phyloP scores from a whole-genome alignment of 805 yeast genomes.

The Ogataea methylovora region DNA sequence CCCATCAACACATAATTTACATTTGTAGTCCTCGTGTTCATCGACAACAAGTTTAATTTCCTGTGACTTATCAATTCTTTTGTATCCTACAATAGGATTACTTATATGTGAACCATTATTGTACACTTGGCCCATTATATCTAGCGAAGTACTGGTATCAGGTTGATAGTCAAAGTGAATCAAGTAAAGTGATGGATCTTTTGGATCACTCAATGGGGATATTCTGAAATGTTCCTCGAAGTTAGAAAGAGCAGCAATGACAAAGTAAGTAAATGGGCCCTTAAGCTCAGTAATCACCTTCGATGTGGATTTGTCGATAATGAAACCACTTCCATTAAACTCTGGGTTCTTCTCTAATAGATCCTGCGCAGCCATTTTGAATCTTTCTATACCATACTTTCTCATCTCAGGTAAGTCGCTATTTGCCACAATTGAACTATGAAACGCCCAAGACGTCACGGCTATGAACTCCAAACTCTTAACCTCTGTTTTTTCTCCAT shows the following conservation, averaged over 20 bases:
- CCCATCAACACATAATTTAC: conserved; percentile 67
- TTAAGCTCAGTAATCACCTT: conserved; percentile 6
- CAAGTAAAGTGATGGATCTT: conserved; percentile 34
- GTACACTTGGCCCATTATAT: conserved; percentile 52
- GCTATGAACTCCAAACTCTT: conserved; percentile 36
- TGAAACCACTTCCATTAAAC: conserved; percentile 36
- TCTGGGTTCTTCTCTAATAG: conserved; percentile 43
- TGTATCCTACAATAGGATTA: conserved; percentile 42
- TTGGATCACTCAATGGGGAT: conserved; percentile 50
- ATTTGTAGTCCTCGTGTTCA: conserved; percentile 23
- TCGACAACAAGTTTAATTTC: conserved; percentile 15
- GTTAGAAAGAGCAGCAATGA: conserved; percentile 45
- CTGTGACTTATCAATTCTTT: conserved; percentile 16
- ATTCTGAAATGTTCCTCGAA: conserved; percentile 58
- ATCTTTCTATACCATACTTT: conserved; percentile 56
- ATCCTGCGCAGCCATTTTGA: conserved; percentile 56
- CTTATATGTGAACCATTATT: conserved; percentile 45
- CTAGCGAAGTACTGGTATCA: conserved; percentile 32
- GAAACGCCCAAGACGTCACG: conserved; percentile 80
- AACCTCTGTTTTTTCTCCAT: conserved; percentile 7
- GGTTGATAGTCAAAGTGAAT: conserved; percentile 34
- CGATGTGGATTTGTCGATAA: conserved; percentile 9
- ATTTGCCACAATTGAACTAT: conserved; percentile 77
- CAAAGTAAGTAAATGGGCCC: conserved; percentile 51
- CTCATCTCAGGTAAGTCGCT: conserved; percentile 66